Base-by-base conservation (phyloP, 768 basidiomycete genomes). In the Suillus fuscotomentosus region DNA sequence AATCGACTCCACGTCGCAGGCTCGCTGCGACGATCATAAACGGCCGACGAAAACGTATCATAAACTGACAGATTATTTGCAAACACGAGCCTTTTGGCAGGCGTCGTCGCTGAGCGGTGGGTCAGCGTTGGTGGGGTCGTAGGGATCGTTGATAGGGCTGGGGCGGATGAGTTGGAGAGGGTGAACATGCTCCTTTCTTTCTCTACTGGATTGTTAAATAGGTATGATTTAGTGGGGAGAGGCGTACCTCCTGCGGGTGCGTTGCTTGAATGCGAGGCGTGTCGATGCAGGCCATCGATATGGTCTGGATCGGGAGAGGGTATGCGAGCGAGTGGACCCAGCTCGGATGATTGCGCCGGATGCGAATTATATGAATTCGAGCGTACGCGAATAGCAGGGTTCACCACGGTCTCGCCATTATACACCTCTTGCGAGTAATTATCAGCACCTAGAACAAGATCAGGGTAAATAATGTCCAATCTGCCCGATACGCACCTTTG, bases 1-100 rank as follows among this genome's bases (percentile, higher is more conserved):
- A 99, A 79, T 47, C 93, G 86, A 78, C 96, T 98, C 89, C 95
- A 98, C 34, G 97, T 99, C 55, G 95, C 96, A 24, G 94, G 95
- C 77, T 98, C 97, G 69, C 94, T 95, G 71, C 95, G 83, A 61
- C 97, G 84, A 78, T 99, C 97, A 78, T 99, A 99, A 66, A 94
- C 90, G 39, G 86, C 82, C 24, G 93, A 77, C 53, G 94, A 88
- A 82, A 97, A 99, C n/a, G 97, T 99, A 76, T 95, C 93, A 72
- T 99, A 99, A 50, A 99, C 93, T 36, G 92, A 93, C 73, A 99
- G 78, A 73, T 94, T 97, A 56, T 86, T 90, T 38, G 96, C 96
- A 77, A 98, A 99, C 61, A 90, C 86, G 60, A 98, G 80, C 64
- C 87, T 83, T 75, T 94, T 95, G 66, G 80, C 74, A 8, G 87